Percentiles rank a stretch among this genome's conserved stretches.
Evolutionary conservation across 2,329 filamentous ascomycete species (phyloP).

Genomic region (Aspergillus ochraceus): DNA sequence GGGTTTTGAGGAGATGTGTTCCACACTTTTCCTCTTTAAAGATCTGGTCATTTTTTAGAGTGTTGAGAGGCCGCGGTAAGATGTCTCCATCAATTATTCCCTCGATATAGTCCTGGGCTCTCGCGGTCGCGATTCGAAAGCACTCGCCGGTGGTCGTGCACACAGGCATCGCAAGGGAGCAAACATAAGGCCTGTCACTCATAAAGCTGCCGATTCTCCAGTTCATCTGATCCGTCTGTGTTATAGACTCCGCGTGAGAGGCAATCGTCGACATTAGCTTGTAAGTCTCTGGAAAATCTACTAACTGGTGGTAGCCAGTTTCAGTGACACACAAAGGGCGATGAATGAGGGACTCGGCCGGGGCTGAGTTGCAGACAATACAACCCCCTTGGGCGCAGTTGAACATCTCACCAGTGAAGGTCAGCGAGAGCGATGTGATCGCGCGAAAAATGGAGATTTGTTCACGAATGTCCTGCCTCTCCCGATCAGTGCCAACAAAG

Average conservation of each 20-base stretch:
- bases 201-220: constrained; percentile 9
- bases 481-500: background rate
- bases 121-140: background rate
- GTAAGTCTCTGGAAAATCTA: constrained; percentile 3
- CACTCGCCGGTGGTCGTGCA: constrained; percentile 6
- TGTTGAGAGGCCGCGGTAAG: background rate
- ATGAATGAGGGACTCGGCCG: background rate
- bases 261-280: constrained; percentile 9
- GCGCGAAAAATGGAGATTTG: background rate
- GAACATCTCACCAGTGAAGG: background rate
- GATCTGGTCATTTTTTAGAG: background rate
- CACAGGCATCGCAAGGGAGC: constrained; percentile 9
- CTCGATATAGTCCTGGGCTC: constrained; percentile 5
- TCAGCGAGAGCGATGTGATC: background rate
- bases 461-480: background rate
- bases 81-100: background rate
- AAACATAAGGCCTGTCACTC: constrained; percentile 11
- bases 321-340: constrained; percentile 8
- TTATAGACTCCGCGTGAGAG: constrained; percentile 8
- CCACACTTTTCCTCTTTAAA: background rate
- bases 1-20: background rate
- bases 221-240: background rate
- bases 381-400: background rate
- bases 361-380: background rate
- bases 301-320: constrained; percentile 8